phyloP scores from a whole-genome alignment of 1,284 basidiomycete genomes.

The Ustilago sp. region DNA sequence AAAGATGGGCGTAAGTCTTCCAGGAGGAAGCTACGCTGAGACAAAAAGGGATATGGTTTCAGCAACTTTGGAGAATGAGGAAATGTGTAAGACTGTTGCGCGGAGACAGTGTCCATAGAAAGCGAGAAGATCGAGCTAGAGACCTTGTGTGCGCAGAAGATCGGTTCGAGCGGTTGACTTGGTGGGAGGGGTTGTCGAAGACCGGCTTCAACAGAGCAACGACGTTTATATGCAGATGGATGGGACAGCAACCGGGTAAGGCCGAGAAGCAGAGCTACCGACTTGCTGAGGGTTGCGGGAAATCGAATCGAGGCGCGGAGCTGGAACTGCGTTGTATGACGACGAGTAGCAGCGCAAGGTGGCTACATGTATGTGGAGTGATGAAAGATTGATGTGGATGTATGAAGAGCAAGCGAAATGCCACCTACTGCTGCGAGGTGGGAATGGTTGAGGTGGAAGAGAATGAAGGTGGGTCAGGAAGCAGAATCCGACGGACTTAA shows the following conservation, averaged over 20 bases:
- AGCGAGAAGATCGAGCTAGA: not conserved
- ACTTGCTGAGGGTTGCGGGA: not conserved
- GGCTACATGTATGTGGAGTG: not conserved
- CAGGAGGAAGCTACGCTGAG: constrained; percentile 31
- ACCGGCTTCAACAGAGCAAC: constrained; percentile 29
- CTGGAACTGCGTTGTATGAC: not conserved
- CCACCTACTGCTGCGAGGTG: not conserved
- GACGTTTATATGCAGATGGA: constrained; percentile 3
- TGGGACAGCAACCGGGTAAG: not conserved
- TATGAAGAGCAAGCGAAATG: not conserved
- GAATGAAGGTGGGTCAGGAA: constrained; percentile 3
- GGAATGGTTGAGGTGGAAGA: not conserved
- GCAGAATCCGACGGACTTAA: constrained; percentile 14
- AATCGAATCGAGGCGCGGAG: not conserved
- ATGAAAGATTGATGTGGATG: not conserved
- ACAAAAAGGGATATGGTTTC: not conserved
- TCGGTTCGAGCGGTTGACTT: not conserved
- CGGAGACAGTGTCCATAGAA: too few relatives aligned
- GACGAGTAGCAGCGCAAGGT: not conserved
- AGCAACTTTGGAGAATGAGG: not conserved
- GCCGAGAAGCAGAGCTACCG: constrained; percentile 5
- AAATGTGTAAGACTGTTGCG: not conserved
- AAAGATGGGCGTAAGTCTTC: constrained; percentile 21
- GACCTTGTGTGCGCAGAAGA: not conserved
- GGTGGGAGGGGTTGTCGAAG: constrained; percentile 18